Evolutionary conservation across 2,329 filamentous ascomycete species (phyloP).

Genomic region (Xylariaceae sp.): DNA sequence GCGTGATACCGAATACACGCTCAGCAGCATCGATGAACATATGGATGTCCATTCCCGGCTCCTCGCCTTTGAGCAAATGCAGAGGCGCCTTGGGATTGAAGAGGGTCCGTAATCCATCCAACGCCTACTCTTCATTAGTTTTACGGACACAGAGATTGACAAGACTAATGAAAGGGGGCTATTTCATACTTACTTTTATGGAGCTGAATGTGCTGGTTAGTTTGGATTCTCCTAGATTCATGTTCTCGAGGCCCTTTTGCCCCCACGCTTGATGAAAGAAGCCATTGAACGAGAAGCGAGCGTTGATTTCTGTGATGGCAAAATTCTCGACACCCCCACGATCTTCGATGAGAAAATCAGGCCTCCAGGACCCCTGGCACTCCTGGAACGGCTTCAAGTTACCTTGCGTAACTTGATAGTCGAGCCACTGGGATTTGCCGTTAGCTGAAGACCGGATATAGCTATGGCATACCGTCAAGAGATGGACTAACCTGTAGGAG

Average conservation of each 20-base stretch:
- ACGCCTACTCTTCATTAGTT: conserved; percentile 25
- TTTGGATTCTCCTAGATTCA: conserved; percentile 8
- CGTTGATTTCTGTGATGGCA: conserved; percentile 39
- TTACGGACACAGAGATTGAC: neutral
- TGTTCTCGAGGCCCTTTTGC: conserved; percentile 28
- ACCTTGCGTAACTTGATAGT: conserved; percentile 26
- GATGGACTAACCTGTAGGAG: conserved; percentile 27
- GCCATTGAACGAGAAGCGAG: conserved; percentile 38
- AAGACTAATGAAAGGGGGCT: neutral
- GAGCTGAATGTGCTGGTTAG: conserved; percentile 27
- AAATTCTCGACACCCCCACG: conserved; percentile 24
- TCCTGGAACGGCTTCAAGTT: conserved; percentile 23
- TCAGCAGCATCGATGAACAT: conserved; percentile 33
- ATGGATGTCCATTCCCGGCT: conserved; percentile 37
- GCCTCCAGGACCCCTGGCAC: conserved; percentile 35
- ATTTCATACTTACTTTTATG: conserved; percentile 19
- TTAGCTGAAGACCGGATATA: neutral
- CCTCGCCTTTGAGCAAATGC: conserved; percentile 36
- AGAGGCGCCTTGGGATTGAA: conserved; percentile 31
- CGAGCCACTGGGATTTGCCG: conserved; percentile 27
- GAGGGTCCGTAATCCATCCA: conserved; percentile 30
- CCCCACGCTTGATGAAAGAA: conserved; percentile 32
- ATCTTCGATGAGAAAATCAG: conserved; percentile 37
- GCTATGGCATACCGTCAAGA: neutral
- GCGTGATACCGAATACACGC: conserved; percentile 28